phyloP scores from a whole-genome alignment of 2,329 filamentous ascomycete genomes.

The Proliferodiscus dingleyae region DNA sequence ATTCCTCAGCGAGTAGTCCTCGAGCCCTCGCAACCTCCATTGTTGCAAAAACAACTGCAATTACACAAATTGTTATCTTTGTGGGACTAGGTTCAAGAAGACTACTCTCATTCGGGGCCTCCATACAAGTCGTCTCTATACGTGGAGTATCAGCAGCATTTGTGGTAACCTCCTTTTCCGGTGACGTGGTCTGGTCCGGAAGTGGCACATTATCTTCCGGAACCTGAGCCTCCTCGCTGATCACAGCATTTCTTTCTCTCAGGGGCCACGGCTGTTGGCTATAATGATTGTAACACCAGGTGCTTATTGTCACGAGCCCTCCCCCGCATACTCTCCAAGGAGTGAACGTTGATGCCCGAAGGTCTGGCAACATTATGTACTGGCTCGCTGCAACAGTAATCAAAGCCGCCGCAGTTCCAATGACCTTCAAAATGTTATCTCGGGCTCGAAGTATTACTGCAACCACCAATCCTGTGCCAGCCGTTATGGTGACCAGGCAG shows the following conservation, averaged over 20 bases:
- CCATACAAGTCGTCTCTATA: background rate
- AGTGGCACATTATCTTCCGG: background rate
- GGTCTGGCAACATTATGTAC: slow-evolving; percentile 15
- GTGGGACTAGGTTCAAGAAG: slow-evolving; percentile 6
- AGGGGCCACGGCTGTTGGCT: slow-evolving; percentile 9
- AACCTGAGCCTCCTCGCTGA: background rate
- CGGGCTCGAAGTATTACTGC: slow-evolving; percentile 15
- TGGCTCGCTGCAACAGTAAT: slow-evolving; percentile 18
- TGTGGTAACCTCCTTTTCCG: background rate
- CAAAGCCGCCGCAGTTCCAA: slow-evolving; percentile 17
- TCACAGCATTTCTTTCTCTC: background rate
- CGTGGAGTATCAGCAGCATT: background rate
- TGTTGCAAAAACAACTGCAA: slow-evolving; percentile 9
- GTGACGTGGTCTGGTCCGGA: background rate
- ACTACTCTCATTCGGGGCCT: background rate
- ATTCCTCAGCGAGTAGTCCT: background rate
- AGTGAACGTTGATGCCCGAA: slow-evolving; percentile 13
- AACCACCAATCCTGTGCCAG: slow-evolving; percentile 15
- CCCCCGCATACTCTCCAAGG: slow-evolving; percentile 18
- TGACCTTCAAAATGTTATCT: slow-evolving; percentile 21
- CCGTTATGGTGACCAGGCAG: slow-evolving; percentile 3
- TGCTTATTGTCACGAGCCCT: slow-evolving; percentile 14
- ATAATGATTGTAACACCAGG: slow-evolving; percentile 22
- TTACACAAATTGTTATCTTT: slow-evolving; percentile 9
- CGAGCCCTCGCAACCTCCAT: slow-evolving; percentile 7